Percentiles rank a stretch among this genome's conserved stretches.
phyloP scores from a whole-genome alignment of 495 filamentous ascomycete genomes.

The Aspergillus mulundensis region DNA sequence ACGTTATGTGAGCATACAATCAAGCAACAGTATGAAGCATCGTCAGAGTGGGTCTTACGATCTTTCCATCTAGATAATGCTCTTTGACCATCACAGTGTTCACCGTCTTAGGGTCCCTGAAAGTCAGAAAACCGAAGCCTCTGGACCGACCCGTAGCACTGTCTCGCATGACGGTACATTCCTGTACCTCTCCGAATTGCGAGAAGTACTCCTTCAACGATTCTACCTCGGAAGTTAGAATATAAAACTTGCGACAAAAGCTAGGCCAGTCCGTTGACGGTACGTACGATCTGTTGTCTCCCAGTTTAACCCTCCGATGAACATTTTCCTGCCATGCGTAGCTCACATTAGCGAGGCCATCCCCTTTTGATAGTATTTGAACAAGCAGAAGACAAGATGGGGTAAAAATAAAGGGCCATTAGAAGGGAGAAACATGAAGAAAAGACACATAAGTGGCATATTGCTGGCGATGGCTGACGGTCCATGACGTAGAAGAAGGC shows the following conservation, averaged over 20 bases:
- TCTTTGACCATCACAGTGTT: slow-evolving; percentile 99
- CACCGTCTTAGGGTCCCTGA: slow-evolving; percentile 93
- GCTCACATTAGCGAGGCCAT: slow-evolving; percentile 19
- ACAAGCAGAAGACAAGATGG: neutral
- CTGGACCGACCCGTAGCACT: slow-evolving; percentile 88
- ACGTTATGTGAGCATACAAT: slow-evolving; percentile 22
- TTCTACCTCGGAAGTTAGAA: slow-evolving; percentile 53
- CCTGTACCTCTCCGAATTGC: slow-evolving; percentile 92
- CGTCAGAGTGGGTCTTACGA: slow-evolving; percentile 58
- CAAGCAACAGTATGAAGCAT: neutral
- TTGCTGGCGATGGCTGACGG: neutral
- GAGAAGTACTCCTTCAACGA: slow-evolving; percentile 98
- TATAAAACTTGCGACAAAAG: neutral
- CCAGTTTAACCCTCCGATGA: slow-evolving; percentile 98
- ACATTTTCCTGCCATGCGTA: slow-evolving; percentile 79
- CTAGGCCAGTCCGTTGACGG: neutral
- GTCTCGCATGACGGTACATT: slow-evolving; percentile 98
- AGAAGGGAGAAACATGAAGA: neutral
- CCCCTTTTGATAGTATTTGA: neutral
- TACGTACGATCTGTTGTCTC: slow-evolving; percentile 93
- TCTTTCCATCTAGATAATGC: slow-evolving; percentile 96
- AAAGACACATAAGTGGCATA: neutral
- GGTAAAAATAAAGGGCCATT: neutral
- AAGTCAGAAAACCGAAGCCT: slow-evolving; percentile 96
- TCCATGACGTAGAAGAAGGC: slow-evolving; percentile 6